phyloP scores from a whole-genome alignment of 768 basidiomycete species.

The Lactarius hengduanensis region DNA sequence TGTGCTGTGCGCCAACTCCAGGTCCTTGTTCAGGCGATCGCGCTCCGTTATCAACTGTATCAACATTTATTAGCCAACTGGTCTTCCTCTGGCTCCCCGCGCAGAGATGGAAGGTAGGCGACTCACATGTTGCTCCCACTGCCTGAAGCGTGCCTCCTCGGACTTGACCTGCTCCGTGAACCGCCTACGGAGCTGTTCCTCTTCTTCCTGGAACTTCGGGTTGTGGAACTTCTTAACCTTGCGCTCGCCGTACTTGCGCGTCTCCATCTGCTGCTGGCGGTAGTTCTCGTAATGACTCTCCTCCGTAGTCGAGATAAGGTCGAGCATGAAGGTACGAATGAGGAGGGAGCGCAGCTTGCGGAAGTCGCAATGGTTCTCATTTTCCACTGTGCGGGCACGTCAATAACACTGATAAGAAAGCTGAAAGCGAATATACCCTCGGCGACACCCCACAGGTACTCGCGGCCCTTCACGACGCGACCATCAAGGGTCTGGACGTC shows the following conservation, averaged over 20 bases:
- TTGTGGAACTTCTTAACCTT: slow-evolving; percentile 99
- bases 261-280: slow-evolving; percentile 99
- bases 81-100: background rate
- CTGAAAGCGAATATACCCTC: slow-evolving; percentile 61
- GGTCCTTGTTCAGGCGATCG: slow-evolving; percentile 98
- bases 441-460: slow-evolving; percentile 99
- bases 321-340: slow-evolving; percentile 98
- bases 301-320: slow-evolving; percentile 94
- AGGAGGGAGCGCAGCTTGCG: slow-evolving; percentile 93
- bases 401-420: slow-evolving; percentile 2
- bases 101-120: background rate
- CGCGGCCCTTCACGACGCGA: slow-evolving; percentile 91
- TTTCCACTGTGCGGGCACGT: slow-evolving; percentile 66
- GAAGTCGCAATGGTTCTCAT: slow-evolving; percentile 99
- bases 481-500: slow-evolving; percentile 93
- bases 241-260: slow-evolving; percentile 96
- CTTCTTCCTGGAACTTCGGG: slow-evolving; percentile 99
- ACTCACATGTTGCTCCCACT: slow-evolving; percentile 98
- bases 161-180: slow-evolving; percentile 99
- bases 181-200: slow-evolving; percentile 92
- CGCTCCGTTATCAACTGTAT: slow-evolving; percentile 93
- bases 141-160: slow-evolving; percentile 95
- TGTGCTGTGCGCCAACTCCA: slow-evolving; percentile 87
- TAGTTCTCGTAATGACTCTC: slow-evolving; percentile 98
- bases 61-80: slow-evolving; percentile 27